phyloP scores from a whole-genome alignment of 108 stramenopile genomes.

The Skeletonema menzelii region DNA sequence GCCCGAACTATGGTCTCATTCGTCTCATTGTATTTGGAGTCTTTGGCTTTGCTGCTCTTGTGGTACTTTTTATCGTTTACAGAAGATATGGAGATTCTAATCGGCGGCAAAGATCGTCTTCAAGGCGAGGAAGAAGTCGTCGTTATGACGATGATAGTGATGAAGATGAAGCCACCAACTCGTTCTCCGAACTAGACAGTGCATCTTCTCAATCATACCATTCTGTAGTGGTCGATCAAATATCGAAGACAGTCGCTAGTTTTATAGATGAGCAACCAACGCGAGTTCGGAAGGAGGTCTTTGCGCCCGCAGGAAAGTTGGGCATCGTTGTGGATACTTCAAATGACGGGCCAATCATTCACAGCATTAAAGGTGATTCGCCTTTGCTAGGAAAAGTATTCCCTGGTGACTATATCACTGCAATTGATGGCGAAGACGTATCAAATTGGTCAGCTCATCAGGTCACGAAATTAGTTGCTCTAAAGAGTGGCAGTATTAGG shows the following conservation, averaged over 20 bases:
- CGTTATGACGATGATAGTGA: background rate
- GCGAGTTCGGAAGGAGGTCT: constrained; percentile 11
- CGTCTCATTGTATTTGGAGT: background rate
- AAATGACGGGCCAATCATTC: constrained; percentile 72
- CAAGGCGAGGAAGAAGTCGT: no score
- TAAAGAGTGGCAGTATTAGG: constrained; percentile 4
- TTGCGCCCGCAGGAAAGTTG: constrained; percentile 80
- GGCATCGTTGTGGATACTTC: constrained; percentile 86
- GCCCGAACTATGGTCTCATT: background rate
- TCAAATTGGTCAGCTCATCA: constrained; percentile 65
- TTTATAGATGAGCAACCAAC: background rate
- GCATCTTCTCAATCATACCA: no score
- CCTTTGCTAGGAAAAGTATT: constrained; percentile 56
- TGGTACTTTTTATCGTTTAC: background rate
- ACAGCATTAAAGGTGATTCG: constrained; percentile 54
- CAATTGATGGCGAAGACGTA: constrained; percentile 77
- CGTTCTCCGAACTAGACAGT: background rate
- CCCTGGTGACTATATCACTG: constrained; percentile 73
- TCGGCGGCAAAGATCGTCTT: background rate
- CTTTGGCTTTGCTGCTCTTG: background rate
- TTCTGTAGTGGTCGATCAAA: background rate
- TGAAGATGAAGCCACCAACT: no score
- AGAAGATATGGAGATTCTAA: background rate
- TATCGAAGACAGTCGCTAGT: background rate
- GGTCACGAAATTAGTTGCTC: constrained; percentile 70